Evolutionary conservation across 2,329 filamentous ascomycete genomes (phyloP).

Genomic region (Domatiomyces catenatus): DNA sequence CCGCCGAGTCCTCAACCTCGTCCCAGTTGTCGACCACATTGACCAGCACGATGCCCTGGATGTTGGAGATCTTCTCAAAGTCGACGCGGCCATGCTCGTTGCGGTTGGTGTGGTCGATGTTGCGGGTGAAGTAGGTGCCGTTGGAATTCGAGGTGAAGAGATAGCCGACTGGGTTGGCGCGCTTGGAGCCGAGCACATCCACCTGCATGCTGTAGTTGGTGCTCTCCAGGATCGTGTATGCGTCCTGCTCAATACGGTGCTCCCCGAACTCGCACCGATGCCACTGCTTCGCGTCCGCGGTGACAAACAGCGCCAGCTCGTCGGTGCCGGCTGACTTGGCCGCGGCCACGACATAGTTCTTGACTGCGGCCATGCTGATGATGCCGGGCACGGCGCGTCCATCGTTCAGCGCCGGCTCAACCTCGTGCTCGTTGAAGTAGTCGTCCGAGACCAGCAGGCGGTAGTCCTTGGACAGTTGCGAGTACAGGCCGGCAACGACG

Average conservation of each 20-base stretch:
- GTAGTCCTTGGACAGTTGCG: constrained; percentile 56
- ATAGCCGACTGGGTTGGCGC: constrained; percentile 60
- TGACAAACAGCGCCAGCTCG: constrained; percentile 85
- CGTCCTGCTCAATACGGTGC: constrained; percentile 68
- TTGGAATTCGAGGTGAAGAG: constrained; percentile 95
- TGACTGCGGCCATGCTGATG: constrained; percentile 66
- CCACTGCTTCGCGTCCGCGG: constrained; percentile 70
- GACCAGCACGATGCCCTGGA: constrained; percentile 82
- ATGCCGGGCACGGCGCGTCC: constrained; percentile 63
- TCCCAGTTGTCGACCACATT: constrained; percentile 81
- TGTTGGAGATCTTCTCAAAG: constrained; percentile 82
- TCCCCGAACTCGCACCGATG: constrained; percentile 80
- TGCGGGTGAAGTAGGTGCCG: constrained; percentile 87
- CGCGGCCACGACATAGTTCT: constrained; percentile 74
- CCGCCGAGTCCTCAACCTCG: constrained; percentile 43
- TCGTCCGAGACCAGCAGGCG: constrained; percentile 67
- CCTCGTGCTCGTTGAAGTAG: constrained; percentile 52
- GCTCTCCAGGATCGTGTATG: constrained; percentile 86
- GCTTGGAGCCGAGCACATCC: constrained; percentile 62
- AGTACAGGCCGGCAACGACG: constrained; percentile 58
- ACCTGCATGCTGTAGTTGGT: constrained; percentile 97
- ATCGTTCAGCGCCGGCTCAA: constrained; percentile 62
- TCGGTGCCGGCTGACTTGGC: constrained; percentile 63
- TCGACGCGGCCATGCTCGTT: constrained; percentile 63
- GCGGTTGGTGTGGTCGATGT: constrained; percentile 83